Conservation (phyloP, 768 basidiomycete genomes). For the Suillus occidentalis region DNA sequence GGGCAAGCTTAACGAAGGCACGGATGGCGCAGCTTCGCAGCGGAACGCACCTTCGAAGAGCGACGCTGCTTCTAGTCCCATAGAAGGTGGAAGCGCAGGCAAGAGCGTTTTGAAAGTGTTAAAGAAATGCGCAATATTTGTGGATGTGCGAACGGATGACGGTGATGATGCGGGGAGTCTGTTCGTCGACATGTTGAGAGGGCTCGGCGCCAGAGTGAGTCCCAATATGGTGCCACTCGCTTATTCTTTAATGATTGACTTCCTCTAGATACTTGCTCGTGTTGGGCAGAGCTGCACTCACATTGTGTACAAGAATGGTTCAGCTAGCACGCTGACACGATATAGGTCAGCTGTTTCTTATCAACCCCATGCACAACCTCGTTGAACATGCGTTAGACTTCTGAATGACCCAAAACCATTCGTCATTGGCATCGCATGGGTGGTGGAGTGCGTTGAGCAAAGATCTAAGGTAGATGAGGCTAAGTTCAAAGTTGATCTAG, state of each 20-base stretch:
- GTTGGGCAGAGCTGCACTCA: constrained; percentile 78
- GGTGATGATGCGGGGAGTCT: constrained; percentile 80
- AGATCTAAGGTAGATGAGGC: constrained; percentile 61
- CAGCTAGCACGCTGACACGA: constrained; percentile 68
- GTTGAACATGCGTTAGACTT: constrained; percentile 37
- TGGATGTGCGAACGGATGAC: constrained; percentile 73
- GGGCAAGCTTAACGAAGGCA: constrained; percentile 20
- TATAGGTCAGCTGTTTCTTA: constrained; percentile 52
- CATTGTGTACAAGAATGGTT: constrained; percentile 83
- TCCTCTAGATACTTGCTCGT: constrained; percentile 54
- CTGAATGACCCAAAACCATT: constrained; percentile 67
- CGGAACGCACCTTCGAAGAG: background rate
- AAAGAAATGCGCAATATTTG: constrained; percentile 76
- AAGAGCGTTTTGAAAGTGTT: constrained; percentile 50
- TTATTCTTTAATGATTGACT: background rate
- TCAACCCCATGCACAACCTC: background rate
- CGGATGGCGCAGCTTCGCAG: constrained; percentile 16
- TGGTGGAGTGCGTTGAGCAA: constrained; percentile 82
- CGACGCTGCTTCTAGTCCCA: background rate
- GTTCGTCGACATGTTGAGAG: constrained; percentile 81
- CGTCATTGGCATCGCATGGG: constrained; percentile 87
- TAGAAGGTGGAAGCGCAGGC: constrained; percentile 19
- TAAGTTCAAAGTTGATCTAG: constrained; percentile 65
- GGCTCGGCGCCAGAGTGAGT: constrained; percentile 77
- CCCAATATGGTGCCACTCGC: background rate